phyloP scores from a whole-genome alignment of 148 eudicot species.

The Drosera capensis region DNA sequence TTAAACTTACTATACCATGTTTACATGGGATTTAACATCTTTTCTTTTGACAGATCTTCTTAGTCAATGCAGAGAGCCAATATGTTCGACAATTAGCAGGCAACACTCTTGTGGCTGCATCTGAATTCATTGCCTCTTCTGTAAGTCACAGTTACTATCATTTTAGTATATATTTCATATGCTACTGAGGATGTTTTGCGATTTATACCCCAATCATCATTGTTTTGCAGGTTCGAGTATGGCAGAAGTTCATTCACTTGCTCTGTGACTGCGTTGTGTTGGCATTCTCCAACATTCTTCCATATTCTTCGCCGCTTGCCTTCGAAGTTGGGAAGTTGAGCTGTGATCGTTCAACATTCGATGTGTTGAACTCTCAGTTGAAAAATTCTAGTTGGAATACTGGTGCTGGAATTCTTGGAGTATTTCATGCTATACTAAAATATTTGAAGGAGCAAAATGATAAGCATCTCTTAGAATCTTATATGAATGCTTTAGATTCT shows the following conservation, averaged over 20 bases:
- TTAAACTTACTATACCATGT: not conserved
- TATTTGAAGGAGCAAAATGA: constrained; percentile 30
- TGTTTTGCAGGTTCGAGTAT: constrained; percentile 30
- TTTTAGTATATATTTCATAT: not conserved
- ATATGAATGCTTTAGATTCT: constrained; percentile 16
- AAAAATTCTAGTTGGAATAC: constrained; percentile 36
- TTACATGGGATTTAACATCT: not conserved
- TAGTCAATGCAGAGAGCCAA: constrained; percentile 29
- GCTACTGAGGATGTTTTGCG: not conserved
- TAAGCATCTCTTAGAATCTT: constrained; percentile 17
- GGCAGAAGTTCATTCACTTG: constrained; percentile 26
- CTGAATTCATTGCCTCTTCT: constrained; percentile 33
- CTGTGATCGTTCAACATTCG: constrained; percentile 9
- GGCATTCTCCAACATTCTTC: constrained; percentile 25
- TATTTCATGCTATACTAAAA: constrained; percentile 44
- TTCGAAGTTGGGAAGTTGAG: constrained; percentile 9
- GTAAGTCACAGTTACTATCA: constrained; percentile 21
- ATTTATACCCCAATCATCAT: constrained; percentile 5
- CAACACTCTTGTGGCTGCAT: constrained; percentile 40
- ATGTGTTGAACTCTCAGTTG: constrained; percentile 12
- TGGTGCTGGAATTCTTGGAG: constrained; percentile 32
- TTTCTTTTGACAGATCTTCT: constrained; percentile 23
- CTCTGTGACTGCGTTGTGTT: constrained; percentile 44
- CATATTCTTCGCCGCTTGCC: constrained; percentile 11
- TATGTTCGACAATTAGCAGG: constrained; percentile 44